These are phyloP conservation scores for Jaminaea rosea DNA, from an alignment of 1,284 basidiomycete genomes.

Conservation along the genomic window DNA sequence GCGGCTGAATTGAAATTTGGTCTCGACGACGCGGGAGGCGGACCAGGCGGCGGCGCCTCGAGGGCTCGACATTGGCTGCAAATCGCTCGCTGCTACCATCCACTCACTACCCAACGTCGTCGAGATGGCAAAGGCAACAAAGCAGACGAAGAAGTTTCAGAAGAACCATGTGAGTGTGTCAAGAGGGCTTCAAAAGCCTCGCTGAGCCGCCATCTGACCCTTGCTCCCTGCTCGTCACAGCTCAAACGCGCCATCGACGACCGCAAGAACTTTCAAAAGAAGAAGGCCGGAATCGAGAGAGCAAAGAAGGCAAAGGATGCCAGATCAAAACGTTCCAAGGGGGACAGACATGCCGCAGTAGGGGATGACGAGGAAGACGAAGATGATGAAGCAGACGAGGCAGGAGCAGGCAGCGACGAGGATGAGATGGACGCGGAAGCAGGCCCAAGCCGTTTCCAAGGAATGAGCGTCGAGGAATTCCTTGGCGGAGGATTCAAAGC, in stretches of 20 bases:
- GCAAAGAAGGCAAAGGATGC: slow-evolving; percentile 11
- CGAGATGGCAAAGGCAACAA: slow-evolving; percentile 39
- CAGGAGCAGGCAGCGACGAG: slow-evolving; percentile 44
- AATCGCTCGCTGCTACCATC: too few relatives aligned
- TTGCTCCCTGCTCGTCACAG: slow-evolving; percentile 8
- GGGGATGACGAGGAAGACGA: slow-evolving; percentile 1
- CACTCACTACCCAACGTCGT: too few relatives aligned
- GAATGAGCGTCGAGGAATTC: slow-evolving; percentile 45
- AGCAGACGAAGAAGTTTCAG: slow-evolving; percentile 44
- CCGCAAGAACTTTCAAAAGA: slow-evolving; percentile 36
- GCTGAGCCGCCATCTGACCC: neutral
- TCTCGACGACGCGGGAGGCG: too few relatives aligned
- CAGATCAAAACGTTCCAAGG: neutral
- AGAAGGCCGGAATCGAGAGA: slow-evolving; percentile 27
- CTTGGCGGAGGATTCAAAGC: slow-evolving; percentile 39
- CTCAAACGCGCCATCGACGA: slow-evolving; percentile 38
- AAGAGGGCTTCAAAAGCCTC: too few relatives aligned
- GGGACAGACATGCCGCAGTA: neutral
- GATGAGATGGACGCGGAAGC: slow-evolving; percentile 9
- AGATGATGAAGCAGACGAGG: slow-evolving; percentile 22
- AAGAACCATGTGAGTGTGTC: slow-evolving; percentile 18
- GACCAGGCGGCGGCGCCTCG: too few relatives aligned
- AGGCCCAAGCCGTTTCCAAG: neutral
- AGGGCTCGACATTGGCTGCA: too few relatives aligned
- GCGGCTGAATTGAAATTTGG: too few relatives aligned